Evolutionary conservation across 2,329 filamentous ascomycete genomes (phyloP).

Genomic region (Metarhizium guizhouense): DNA sequence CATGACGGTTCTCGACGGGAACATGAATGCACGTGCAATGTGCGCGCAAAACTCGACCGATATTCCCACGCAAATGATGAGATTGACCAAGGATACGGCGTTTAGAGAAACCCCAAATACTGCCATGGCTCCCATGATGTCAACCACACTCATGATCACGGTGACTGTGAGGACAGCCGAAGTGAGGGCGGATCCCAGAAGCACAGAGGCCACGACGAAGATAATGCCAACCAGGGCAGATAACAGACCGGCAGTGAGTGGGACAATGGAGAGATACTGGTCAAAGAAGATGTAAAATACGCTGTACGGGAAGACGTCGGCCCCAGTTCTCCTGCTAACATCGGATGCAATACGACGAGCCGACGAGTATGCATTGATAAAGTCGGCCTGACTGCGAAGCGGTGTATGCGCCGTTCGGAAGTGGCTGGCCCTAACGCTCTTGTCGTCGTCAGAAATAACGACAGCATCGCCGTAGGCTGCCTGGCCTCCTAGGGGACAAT

Average conservation of each 20-base stretch:
- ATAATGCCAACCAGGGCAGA: conserved; percentile 80
- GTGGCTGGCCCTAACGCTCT: conserved; percentile 71
- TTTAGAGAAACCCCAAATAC: conserved; percentile 83
- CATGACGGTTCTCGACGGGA: conserved; percentile 75
- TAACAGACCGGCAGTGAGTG: conserved; percentile 69
- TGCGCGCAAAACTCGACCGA: conserved; percentile 96
- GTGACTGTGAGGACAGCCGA: conserved; percentile 76
- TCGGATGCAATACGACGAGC: conserved; percentile 80
- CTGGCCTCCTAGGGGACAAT: conserved; percentile 81
- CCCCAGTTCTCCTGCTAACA: conserved; percentile 60
- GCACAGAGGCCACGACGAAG: conserved; percentile 65
- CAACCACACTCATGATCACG: conserved; percentile 85
- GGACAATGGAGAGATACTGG: conserved; percentile 81
- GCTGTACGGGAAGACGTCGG: conserved; percentile 91
- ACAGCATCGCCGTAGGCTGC: conserved; percentile 82
- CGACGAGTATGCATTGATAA: conserved; percentile 82
- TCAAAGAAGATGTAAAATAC: conserved; percentile 99
- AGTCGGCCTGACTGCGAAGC: conserved; percentile 79
- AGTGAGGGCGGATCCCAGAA: conserved; percentile 78
- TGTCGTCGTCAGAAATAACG: conserved; percentile 59
- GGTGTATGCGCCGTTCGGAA: conserved; percentile 89
- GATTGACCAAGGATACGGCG: conserved; percentile 88
- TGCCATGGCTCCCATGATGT: conserved; percentile 94
- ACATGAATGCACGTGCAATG: conserved; percentile 91
- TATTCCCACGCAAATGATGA: conserved; percentile 96